A percentile compares a stretch with the other conserved stretches of the same genome.
Evolutionary conservation across 1,284 basidiomycete genomes (phyloP).

Genomic region (Somion occarium): DNA sequence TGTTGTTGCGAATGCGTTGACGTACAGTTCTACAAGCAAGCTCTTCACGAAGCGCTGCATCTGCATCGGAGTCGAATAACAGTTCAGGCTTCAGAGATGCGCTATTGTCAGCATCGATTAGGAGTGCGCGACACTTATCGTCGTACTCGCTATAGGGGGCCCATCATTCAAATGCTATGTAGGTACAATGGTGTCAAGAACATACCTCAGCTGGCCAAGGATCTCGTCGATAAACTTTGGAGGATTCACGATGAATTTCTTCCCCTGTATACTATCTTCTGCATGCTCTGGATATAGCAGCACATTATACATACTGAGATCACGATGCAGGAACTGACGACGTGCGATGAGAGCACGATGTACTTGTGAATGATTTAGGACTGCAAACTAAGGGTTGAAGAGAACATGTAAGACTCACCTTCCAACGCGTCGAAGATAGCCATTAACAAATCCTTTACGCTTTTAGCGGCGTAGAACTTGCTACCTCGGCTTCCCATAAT

Average conservation of each 20-base stretch:
- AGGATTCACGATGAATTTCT: background rate
- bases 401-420: too few species aligned
- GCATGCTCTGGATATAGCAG: slow-evolving; percentile 11
- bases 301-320: slow-evolving; percentile 11
- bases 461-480: slow-evolving; percentile 1
- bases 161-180: too few species aligned
- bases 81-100: background rate
- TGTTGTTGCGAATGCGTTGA: too few species aligned
- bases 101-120: slow-evolving; percentile 10
- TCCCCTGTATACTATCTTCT: background rate
- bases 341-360: slow-evolving; percentile 5
- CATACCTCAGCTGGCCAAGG: background rate
- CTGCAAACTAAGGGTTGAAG: too few species aligned
- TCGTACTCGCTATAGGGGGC: background rate
- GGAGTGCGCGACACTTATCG: slow-evolving; percentile 2
- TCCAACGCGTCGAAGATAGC: slow-evolving; percentile 9
- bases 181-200: too few species aligned
- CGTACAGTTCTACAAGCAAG: slow-evolving; percentile 5
- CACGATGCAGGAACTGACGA: slow-evolving; percentile 7
- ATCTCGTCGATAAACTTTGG: slow-evolving; percentile 10
- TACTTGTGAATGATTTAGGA: slow-evolving; percentile 1
- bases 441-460: slow-evolving; percentile 9
- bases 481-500: slow-evolving; percentile 4
- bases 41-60: background rate
- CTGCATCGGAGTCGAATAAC: background rate